A percentile compares a stretch with the other conserved stretches of the same genome.
Evolutionary conservation across 139 green algal genomes (phyloP).

Genomic region (Picochlorum sp.): DNA sequence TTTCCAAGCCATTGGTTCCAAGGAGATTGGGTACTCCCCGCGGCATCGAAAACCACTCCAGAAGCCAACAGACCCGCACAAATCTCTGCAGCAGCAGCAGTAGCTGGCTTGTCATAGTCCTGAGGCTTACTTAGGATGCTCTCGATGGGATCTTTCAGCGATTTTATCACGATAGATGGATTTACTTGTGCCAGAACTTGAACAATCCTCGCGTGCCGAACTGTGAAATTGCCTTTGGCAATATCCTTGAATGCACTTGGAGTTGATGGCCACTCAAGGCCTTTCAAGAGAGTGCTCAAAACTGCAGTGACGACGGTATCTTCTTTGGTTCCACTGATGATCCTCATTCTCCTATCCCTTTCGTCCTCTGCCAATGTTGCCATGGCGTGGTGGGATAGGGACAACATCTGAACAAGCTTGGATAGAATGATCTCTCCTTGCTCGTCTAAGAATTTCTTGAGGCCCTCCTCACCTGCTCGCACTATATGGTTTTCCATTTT

Average conservation of each 20-base stretch:
- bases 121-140: conserved; percentile 24
- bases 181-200: neutral
- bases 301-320: conserved; percentile 3
- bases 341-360: neutral
- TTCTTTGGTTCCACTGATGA: neutral
- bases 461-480: neutral
- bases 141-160: conserved; percentile 4
- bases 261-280: conserved; percentile 5
- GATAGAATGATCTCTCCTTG: too few relatives aligned
- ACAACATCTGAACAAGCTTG: too few relatives aligned
- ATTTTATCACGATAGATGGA: neutral
- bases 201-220: neutral
- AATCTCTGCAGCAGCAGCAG: conserved; percentile 43
- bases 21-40: neutral
- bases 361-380: too few relatives aligned
- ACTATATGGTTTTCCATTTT: neutral
- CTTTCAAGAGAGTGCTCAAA: conserved; percentile 5
- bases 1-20: conserved; percentile 32
- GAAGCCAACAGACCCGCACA: conserved; percentile 51
- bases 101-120: conserved; percentile 25
- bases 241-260: neutral
- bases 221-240: neutral
- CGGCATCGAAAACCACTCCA: neutral
- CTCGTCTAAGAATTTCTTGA: too few relatives aligned
- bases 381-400: too few relatives aligned